Evolutionary conservation across 2,329 filamentous ascomycete species (phyloP), one percentile per base, ranked within the genome.

Genomic region (Decorospora gaudefroyi): DNA sequence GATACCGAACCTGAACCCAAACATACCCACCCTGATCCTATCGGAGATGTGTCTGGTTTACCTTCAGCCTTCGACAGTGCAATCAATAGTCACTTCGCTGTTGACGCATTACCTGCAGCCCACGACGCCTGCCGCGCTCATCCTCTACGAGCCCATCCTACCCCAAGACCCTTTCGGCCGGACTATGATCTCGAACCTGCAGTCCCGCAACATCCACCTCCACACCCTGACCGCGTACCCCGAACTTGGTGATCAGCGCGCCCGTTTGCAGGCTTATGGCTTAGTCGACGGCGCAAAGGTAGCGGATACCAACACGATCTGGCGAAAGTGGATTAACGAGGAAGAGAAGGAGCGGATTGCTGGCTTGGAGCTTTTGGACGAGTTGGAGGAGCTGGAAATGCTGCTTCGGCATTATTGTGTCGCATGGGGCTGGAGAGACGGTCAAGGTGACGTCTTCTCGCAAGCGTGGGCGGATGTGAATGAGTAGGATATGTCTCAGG

Each of bases 41-140:
- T 97, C 92, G 0, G 93, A 99, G 71, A 97, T 93, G 77, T 99
- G 93, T 67, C 79, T 99, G 21, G 89, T 93, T 67, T 99, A 99
- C 64, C 80, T 99, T 1, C 78, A 85, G 6, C 78, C 84, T 0
- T 61, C 78, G 0, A 79, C 84, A 37, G 86, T 90, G 0, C 76
- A 78, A 25, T 71, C 74, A 1, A 83, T 92, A 4, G 70, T 95
- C 15, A 68, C 75, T 25, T 57, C 61, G 8, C 57, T 74, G 15
- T 53, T 67, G 9, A 59, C 60, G 21, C 55, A 59, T 48, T 59
- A 73, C 18, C 56, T 72, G n/a, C 65, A 69, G 65, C 34, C 71
- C 12, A 73, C 67, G 42, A 84, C 52, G 58, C 79, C 69, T 0
- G 62, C 84, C 1, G 82, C 78, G 0, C 72, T 95, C 3, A 73